Base-by-base conservation (phyloP, 331 rosid genomes). In the Pyrus hybrid region DNA sequence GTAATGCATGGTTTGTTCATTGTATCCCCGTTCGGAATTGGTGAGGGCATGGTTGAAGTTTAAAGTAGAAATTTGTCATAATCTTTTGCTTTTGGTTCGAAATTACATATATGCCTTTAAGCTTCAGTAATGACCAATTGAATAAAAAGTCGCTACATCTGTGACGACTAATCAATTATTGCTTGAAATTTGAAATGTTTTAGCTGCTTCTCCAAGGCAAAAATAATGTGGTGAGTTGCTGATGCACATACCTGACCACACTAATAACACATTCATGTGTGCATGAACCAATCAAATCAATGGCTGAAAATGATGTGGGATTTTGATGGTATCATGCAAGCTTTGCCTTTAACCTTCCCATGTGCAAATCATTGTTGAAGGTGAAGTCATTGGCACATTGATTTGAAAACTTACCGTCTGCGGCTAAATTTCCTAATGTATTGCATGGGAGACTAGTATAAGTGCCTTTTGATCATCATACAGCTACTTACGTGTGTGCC, bases 301-400 rank as follows among this genome's bases (percentile, higher is more conserved):
- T 61, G 35, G 23, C 23, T 35, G 72, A 79, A 84, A 85, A 68
- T 51, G 84, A 83, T 78, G 71, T 64, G 81, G 70, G 85, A 83
- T 79, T 76, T 81, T 41, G 64, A 67, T 85, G 47, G 23, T 47
- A 73, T 77, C 83, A 54, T 67, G 60, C 67, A 20, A 18, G 29
- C 69, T 76, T 68, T 80, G 33, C n/a, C 57, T 70, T 78, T 30
- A 71, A 30, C 53, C 71, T 57, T 49, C 79, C 80, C 73, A 83
- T 79, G 72, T 64, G 76, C 72, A 80, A 74, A 82, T 85, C 83
- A 79, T 37, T 70, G 58, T 70, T 78, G 47, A 60, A 54, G 51
- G 28, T 74, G 73, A 80, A 69, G 68, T 70, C 76, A 80, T 62
- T 51, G 33, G 67, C 56, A 80, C 28, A 21, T 74, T 33, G 78